Evolutionary conservation across 495 filamentous ascomycete genomes (phyloP).

Genomic region (Podospora didyma): DNA sequence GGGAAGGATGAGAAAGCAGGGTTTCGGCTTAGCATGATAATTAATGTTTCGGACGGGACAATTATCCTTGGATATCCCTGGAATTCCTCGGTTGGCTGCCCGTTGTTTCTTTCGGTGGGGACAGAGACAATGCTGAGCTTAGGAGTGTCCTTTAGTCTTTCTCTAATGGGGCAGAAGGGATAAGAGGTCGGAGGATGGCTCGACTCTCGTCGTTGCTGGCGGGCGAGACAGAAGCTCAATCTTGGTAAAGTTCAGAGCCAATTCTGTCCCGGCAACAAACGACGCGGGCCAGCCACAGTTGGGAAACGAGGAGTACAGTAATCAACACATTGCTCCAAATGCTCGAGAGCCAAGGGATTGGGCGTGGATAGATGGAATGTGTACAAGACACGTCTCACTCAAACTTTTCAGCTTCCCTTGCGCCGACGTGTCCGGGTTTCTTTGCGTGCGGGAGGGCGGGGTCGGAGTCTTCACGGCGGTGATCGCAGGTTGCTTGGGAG

Average conservation of each 20-base stretch:
- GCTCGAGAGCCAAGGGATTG: too few relatives aligned
- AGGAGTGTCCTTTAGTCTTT: not conserved
- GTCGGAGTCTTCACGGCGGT: not conserved
- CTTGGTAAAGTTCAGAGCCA: too few relatives aligned
- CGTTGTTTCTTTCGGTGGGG: constrained; percentile 10
- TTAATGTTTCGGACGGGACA: constrained; percentile 36
- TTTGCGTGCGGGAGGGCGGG: not conserved
- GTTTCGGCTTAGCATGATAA: constrained; percentile 41
- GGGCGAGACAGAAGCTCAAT: not conserved
- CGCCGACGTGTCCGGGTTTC: not conserved
- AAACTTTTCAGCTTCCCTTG: not conserved
- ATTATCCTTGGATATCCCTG: constrained; percentile 20
- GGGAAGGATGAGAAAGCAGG: constrained; percentile 19
- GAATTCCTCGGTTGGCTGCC: constrained; percentile 2
- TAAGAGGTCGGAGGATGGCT: not conserved
- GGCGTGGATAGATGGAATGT: not conserved
- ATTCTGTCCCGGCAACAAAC: too few relatives aligned
- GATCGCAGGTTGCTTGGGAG: not conserved
- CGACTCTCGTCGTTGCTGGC: not conserved
- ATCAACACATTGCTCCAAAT: too few relatives aligned
- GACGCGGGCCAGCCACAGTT: too few relatives aligned
- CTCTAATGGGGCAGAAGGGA: not conserved
- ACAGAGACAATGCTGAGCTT: not conserved
- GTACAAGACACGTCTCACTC: not conserved
- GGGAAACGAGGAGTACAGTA: too few relatives aligned